Evolutionary conservation across 2,329 filamentous ascomycete species (phyloP), one percentile per base, ranked within the genome.

Genomic region (Pseudopyricularia cyperi): DNA sequence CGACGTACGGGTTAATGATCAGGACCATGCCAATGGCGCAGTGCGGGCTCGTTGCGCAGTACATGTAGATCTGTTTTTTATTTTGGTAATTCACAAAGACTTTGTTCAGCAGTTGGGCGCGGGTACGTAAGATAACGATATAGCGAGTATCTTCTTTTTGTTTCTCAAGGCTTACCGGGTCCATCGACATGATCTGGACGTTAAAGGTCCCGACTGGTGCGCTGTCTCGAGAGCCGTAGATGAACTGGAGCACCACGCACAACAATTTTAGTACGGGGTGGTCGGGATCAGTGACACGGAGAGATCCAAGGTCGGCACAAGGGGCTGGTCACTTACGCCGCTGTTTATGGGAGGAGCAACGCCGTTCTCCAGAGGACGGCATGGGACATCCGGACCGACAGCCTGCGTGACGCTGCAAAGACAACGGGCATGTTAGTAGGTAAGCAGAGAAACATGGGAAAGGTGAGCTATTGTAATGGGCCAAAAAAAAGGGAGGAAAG

Each of bases 21-120:
- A 87, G 83, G 53, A 77, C 75, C 83, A 89, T 89, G 55, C 85
- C 85, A 46, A 64, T 68, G 65, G 88, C 78, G 67, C 87, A 93
- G 69, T 93, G 87, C 61, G 74, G 78, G 44, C 64, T 80, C 66
- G 89, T 83, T 24, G 79, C 81, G 69, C 87, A 91, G 74, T 85
- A 91, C 57, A 87, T 70, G 86, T 87, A 93, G 57, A 90, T 72
- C 28, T 44, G 19, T 9, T 7, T 24, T 24, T 24, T 44, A 5
- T 11, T 3, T 42, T 42, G 9, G 17, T n/a, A n/a, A n/a, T n/a
- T n/a, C n/a, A n/a, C n/a, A n/a, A n/a, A n/a, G n/a, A n/a, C n/a
- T n/a, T n/a, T n/a, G n/a, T n/a, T n/a, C n/a, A n/a, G n/a, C n/a
- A n/a, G n/a, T n/a, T n/a, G n/a, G n/a, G n/a, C n/a, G n/a, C n/a